Base-by-base conservation (phyloP, 2,329 filamentous ascomycete genomes). In the Trichoderma semiorbis region DNA sequence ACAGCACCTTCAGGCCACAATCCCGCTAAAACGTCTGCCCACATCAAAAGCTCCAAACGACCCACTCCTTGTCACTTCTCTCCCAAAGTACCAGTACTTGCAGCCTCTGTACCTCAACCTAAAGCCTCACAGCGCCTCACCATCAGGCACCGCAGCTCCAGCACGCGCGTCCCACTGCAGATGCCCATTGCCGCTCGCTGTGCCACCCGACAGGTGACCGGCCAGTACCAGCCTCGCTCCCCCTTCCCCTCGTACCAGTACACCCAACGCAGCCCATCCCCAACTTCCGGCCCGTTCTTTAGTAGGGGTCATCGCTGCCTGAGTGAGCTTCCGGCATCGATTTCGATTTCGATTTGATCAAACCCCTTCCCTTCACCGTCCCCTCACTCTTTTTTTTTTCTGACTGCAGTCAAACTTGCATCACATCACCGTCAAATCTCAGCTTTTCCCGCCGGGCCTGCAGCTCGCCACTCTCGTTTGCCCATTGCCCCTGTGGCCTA, bases 261-360 rank as follows among this genome's bases (percentile, higher is more conserved):
- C 21, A 50, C 11, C 11, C 11, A n/a, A 12, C 5, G n/a, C 30
- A n/a, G 5, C 21, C 14, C 16, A 28, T 30, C 32, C 21, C 21
- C 34, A 30, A 30, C 21, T 53, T 34, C 21, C 34, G 14, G 11
- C 28, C 14, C n/a, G 24, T 26, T 47, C 47, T 57, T 26, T 26
- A 16, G 50, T 67, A 64, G 64, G 64, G 50, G 50, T 57, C 65
- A 34, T 72, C 66, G 71, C 57, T 72, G 71, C 66, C 66, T 65
- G 71, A 70, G 71, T 24, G 18, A 53, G 63, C 70, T 55, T 68
- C 55, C 28, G 36, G 32, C 62, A 60, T 63, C 50, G 30, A 50
- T 34, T 55, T 70, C 47, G 47, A 65, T 39, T 43, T 69, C 66
- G 55, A 69, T 61, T 50, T 70, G 58, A 60, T 68, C 34, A 36